phyloP scores from a whole-genome alignment of 2,329 filamentous ascomycete species.

The Verticillium nubilum region DNA sequence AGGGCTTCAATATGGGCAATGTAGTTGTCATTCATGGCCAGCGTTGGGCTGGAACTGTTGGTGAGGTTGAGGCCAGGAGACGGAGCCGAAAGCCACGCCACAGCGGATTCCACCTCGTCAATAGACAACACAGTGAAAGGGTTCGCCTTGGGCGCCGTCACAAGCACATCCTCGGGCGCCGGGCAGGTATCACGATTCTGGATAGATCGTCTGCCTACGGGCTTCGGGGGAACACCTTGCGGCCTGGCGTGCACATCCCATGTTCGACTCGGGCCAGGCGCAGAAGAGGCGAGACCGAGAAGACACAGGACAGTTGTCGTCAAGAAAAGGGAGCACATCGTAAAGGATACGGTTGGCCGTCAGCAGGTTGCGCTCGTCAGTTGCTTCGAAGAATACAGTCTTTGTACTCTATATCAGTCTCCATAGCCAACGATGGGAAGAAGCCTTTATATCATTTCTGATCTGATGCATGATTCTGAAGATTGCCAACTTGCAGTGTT shows the following conservation, averaged over 20 bases:
- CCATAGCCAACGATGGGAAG: background rate
- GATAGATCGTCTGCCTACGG: background rate
- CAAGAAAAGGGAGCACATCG: background rate
- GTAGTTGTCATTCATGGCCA: conserved; percentile 11
- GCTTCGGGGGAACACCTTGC: background rate
- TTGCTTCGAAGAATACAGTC: background rate
- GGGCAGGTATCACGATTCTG: conserved; percentile 2
- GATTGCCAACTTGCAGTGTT: background rate
- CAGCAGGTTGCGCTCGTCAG: too few species aligned
- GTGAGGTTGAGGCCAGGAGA: conserved; percentile 12
- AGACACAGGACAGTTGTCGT: background rate
- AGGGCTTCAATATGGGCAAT: conserved; percentile 12
- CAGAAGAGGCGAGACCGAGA: background rate
- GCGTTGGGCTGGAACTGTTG: conserved; percentile 4
- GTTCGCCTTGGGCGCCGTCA: conserved; percentile 2
- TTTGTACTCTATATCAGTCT: background rate
- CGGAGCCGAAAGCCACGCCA: background rate
- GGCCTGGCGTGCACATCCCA: background rate
- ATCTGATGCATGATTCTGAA: background rate
- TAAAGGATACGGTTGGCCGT: background rate
- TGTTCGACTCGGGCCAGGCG: background rate
- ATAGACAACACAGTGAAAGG: conserved; percentile 2
- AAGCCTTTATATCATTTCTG: background rate
- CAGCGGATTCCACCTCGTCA: background rate
- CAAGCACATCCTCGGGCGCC: conserved; percentile 1